phyloP scores from a whole-genome alignment of 345 rosid genomes.

The Iberis pinnata region DNA sequence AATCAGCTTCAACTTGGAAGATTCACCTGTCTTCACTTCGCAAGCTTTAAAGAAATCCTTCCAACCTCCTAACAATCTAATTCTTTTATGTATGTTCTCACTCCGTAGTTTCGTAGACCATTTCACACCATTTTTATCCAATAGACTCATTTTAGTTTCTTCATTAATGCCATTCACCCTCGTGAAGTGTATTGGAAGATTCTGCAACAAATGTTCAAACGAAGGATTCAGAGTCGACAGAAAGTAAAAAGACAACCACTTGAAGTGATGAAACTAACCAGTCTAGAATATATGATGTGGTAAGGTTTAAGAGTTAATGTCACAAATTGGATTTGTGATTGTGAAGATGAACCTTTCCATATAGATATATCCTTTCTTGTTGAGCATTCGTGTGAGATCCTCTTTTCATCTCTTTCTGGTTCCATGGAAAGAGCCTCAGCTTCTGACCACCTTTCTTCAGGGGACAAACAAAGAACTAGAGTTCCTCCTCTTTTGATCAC shows the following conservation, averaged over 20 bases:
- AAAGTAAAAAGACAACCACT: neutral
- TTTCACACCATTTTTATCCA: conserved; percentile 13
- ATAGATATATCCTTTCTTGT: neutral
- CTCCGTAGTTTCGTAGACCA: conserved; percentile 9
- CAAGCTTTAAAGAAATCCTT: neutral
- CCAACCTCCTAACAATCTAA: neutral
- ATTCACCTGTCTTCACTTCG: neutral
- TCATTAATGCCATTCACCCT: conserved; percentile 1
- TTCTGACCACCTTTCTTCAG: neutral
- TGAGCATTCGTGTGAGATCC: neutral
- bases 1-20: conserved; percentile 2
- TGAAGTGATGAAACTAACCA: conserved; percentile 18
- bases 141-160: neutral
- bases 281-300: neutral
- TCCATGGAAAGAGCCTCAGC: conserved; percentile 7
- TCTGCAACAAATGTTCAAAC: conserved; percentile 8
- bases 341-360: conserved; percentile 9
- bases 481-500: conserved; percentile 9
- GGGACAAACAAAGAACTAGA: conserved; percentile 1
- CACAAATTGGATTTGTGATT: conserved; percentile 7
- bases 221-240: neutral
- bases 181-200: neutral
- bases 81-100: neutral
- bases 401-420: neutral
- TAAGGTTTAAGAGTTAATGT: neutral